These are phyloP conservation scores for Psilocybe cubensis DNA, from an alignment of 768 basidiomycete genomes.

Conservation along the genomic window DNA sequence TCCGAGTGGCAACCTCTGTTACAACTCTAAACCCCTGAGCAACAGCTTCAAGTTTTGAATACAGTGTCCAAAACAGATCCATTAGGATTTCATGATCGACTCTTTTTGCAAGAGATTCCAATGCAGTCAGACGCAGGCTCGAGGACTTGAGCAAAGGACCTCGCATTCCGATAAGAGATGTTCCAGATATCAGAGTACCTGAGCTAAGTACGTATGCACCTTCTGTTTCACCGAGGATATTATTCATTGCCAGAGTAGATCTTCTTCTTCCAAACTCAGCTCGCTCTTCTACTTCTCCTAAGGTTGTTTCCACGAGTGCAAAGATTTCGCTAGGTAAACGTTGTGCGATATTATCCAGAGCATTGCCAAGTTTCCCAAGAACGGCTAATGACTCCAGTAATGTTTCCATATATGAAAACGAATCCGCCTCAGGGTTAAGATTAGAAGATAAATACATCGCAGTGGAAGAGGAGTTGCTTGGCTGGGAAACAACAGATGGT, in stretches of 20 bases:
- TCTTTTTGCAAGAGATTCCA: conserved; percentile 74
- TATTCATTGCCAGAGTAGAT: conserved; percentile 38
- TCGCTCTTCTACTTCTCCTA: conserved; percentile 92
- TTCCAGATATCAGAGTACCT: conserved; percentile 26
- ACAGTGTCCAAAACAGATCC: conserved; percentile 97
- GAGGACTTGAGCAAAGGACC: conserved; percentile 48
- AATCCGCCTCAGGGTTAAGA: conserved; percentile 87
- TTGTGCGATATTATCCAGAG: conserved; percentile 83
- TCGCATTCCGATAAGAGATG: conserved; percentile 28
- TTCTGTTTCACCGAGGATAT: conserved; percentile 45
- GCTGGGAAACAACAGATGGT: not conserved
- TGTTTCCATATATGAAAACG: conserved; percentile 91
- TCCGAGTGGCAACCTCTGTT: conserved; percentile 88
- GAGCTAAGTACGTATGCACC: conserved; percentile 55
- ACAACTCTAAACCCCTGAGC: conserved; percentile 88
- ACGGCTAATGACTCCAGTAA: conserved; percentile 92
- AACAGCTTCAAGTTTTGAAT: conserved; percentile 94
- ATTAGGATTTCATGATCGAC: conserved; percentile 83
- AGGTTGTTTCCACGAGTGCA: conserved; percentile 79
- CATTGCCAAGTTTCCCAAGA: conserved; percentile 84
- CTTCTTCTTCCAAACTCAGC: conserved; percentile 74
- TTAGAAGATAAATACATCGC: conserved; percentile 22
- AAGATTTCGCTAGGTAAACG: conserved; percentile 85
- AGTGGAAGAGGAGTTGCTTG: conserved; percentile 18
- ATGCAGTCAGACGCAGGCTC: conserved; percentile 64